phyloP scores from a whole-genome alignment of 2,329 filamentous ascomycete genomes.

The Colletotrichum cereale region DNA sequence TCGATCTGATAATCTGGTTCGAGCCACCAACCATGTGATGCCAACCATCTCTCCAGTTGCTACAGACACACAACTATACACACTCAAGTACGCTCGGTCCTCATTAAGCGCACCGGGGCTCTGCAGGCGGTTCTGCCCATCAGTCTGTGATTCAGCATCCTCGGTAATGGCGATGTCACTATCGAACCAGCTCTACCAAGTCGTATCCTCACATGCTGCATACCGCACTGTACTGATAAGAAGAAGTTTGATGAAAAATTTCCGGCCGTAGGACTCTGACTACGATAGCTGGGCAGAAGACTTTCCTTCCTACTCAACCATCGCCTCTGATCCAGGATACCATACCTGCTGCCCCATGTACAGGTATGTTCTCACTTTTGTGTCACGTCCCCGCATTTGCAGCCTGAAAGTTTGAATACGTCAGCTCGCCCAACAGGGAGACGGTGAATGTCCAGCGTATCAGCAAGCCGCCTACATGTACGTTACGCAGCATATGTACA shows the following conservation, averaged over 20 bases:
- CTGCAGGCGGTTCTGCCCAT: not conserved
- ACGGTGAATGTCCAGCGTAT: not conserved
- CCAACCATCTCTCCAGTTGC: conserved; percentile 11
- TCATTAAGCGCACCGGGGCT: conserved; percentile 23
- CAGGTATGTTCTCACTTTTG: not conserved
- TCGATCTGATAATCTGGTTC: not conserved
- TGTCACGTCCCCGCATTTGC: conserved; percentile 16
- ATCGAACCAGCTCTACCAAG: not conserved
- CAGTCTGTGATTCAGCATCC: not conserved
- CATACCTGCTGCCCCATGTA: not conserved
- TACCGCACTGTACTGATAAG: no score
- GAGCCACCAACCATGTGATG: not conserved
- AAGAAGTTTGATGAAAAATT: no score
- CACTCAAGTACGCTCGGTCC: conserved; percentile 19
- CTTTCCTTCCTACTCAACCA: no score
- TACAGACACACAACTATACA: no score
- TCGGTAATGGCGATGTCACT: not conserved
- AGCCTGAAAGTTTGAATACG: conserved; percentile 20
- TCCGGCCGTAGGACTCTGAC: not conserved
- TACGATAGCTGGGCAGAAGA: not conserved
- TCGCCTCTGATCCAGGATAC: not conserved
- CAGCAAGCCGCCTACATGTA: conserved; percentile 18
- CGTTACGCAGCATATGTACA: conserved; percentile 13
- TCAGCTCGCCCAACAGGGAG: conserved; percentile 22
- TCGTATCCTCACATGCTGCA: not conserved